Conservation (phyloP, 1,284 basidiomycete genomes). For the Cystobasidium sp. region DNA sequence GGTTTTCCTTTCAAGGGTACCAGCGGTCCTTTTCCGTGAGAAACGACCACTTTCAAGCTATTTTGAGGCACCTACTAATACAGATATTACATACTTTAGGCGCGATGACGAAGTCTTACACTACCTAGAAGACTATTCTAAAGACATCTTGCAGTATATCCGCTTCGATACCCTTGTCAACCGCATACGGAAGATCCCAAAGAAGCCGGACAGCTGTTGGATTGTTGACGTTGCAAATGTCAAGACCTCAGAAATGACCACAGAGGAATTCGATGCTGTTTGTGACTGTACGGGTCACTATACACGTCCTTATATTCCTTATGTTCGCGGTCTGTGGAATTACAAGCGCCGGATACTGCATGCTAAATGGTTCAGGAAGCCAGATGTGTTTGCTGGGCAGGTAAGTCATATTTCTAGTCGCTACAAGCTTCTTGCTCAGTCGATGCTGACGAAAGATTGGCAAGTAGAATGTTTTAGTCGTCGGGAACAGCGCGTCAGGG, state of each 20-base stretch:
- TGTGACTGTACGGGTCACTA: constrained; percentile 61
- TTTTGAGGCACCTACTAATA: constrained; percentile 43
- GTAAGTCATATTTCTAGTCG: too few relatives aligned
- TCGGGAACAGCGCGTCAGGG: constrained; percentile 62
- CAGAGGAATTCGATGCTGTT: constrained; percentile 55
- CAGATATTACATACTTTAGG: not conserved
- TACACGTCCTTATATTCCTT: constrained; percentile 60
- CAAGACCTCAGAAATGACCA: not conserved
- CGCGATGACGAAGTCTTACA: constrained; percentile 37
- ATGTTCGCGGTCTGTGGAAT: constrained; percentile 56
- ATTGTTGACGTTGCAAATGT: constrained; percentile 48
- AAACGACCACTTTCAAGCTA: not conserved
- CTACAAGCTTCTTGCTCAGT: too few relatives aligned
- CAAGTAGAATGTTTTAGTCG: constrained; percentile 60
- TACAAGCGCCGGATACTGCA: constrained; percentile 60
- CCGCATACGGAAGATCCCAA: constrained; percentile 48
- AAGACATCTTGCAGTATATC: constrained; percentile 52
- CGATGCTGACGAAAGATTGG: too few relatives aligned
- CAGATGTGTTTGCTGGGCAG: constrained; percentile 52
- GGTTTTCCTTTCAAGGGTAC: constrained; percentile 50
- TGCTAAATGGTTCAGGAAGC: constrained; percentile 60
- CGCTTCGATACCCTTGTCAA: constrained; percentile 57
- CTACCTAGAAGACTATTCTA: constrained; percentile 59
- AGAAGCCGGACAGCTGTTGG: constrained; percentile 47
- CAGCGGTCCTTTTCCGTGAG: constrained; percentile 30